Conservation (phyloP, 2,329 filamentous ascomycete genomes). For the Neonectria neomacrospora region DNA sequence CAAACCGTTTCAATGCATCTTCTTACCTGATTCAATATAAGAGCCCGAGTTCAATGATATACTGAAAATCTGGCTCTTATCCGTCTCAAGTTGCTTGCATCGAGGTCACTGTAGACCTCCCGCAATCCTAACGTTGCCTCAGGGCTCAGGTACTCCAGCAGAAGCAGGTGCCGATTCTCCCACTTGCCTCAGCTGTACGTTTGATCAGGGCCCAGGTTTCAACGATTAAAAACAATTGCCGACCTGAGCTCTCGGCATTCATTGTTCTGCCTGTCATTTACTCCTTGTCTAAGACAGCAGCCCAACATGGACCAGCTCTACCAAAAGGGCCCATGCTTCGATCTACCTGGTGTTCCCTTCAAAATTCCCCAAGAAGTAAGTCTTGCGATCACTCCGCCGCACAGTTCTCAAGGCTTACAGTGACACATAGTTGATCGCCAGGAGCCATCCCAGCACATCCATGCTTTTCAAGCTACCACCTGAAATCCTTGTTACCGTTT, state of each 20-base stretch:
- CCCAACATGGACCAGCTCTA: background rate
- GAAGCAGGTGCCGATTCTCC: no score
- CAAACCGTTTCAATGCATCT: background rate
- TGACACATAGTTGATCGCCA: conserved; percentile 11
- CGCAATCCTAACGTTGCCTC: no score
- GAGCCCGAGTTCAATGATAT: no score
- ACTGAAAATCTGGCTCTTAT: no score
- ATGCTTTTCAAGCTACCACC: conserved; percentile 39
- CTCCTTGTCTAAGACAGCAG: background rate
- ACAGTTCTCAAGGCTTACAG: conserved; percentile 12
- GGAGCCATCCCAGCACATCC: conserved; percentile 7
- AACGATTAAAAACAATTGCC: background rate
- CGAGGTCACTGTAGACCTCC: no score
- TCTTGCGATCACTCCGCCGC: conserved; percentile 2
- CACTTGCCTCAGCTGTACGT: no score
- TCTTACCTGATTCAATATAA: no score
- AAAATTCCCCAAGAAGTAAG: conserved; percentile 29
- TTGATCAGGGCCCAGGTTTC: background rate
- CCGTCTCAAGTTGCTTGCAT: no score
- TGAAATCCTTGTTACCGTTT: conserved; percentile 43
- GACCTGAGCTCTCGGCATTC: background rate
- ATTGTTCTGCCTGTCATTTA: background rate
- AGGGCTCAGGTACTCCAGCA: no score
- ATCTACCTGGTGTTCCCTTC: conserved; percentile 10
- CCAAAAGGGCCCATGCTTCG: background rate